Evolutionary conservation across 2,329 filamentous ascomycete species (phyloP), one percentile per base, ranked within the genome.

Genomic region (Diatrype stigma): DNA sequence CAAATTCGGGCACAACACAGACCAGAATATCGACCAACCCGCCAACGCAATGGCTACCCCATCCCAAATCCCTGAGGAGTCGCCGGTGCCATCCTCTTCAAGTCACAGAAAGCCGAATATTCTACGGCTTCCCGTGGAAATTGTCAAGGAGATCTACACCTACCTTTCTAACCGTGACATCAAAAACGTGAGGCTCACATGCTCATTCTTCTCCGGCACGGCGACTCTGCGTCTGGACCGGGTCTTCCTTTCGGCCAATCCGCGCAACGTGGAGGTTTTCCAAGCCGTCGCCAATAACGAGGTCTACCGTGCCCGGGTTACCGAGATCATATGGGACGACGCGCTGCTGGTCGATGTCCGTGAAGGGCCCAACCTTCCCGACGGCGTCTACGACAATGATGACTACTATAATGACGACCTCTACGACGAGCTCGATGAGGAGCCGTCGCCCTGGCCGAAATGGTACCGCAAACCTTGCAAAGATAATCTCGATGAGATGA

Each of bases 311-410:
- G 44, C 56, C 1, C 37, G 52, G 1, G 59, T 76, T 7, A 53
- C 45, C 3, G 71, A 76, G 49, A 64, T 75, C 5, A 62, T 77
- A 32, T 74, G 66, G 67, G 67, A 73, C 22, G 68, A 72, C 47
- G 59, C 58, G 21, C 37, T 50, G 21, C 30, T 53, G 12, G 3
- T 38, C 3, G 45, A 35, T 14, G 19, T 17, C 26, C 35, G 35
- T 38, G 34, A 1, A 2, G 12, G 8, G 19, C 8, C 2, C 19
- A 26, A 26, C 7, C 8, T 17, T 30, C 26, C 26, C 26, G 10
- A 10, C 26, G 26, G 26, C 26, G 26, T 6, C 26, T 30, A 30
- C 26, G 5, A 30, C 26, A 10, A 30, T 5, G 26, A 30, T 30
- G 26, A 30, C 26, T 30, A 30, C 19, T 37, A 51, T 16, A 12